A percentile compares a stretch with the other conserved stretches of the same genome.
These are phyloP conservation scores for Arthrobotrys pseudoclavata DNA, from an alignment of 2,329 filamentous ascomycete species.

Conservation along the genomic window DNA sequence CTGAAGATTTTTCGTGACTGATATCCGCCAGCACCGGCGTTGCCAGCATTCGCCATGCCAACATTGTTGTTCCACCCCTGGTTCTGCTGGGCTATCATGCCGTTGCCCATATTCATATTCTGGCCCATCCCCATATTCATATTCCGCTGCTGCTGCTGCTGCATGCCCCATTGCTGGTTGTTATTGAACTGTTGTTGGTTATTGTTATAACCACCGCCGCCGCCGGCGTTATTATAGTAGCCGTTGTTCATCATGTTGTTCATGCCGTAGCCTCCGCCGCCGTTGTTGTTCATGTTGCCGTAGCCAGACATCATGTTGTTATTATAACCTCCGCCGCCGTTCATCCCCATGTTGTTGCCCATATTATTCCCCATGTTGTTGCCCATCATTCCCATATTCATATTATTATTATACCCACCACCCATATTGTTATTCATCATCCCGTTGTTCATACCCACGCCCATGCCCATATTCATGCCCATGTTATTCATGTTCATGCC, in stretches of 20 bases:
- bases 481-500: constrained; percentile 62
- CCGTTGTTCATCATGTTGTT: constrained; percentile 60
- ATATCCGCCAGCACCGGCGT: constrained; percentile 65
- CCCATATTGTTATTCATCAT: constrained; percentile 68
- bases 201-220: constrained; percentile 47
- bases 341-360: constrained; percentile 63
- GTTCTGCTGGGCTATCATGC: constrained; percentile 19
- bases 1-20: constrained; percentile 72
- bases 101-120: constrained; percentile 36
- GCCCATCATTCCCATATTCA: constrained; percentile 59
- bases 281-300: constrained; percentile 49
- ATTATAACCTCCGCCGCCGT: constrained; percentile 60
- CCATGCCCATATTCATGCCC: constrained; percentile 9
- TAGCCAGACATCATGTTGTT: constrained; percentile 65
- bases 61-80: constrained; percentile 18
- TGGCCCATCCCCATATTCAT: constrained; percentile 58
- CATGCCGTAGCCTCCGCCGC: constrained; percentile 59
- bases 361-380: constrained; percentile 66
- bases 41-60: background rate
- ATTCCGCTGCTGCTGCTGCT: constrained; percentile 50
- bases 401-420: no score
- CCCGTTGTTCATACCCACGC: constrained; percentile 62
- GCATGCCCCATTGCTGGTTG: constrained; percentile 64
- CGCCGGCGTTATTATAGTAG: constrained; percentile 65
- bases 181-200: constrained; percentile 64